Base-by-base conservation (phyloP, 768 basidiomycete genomes). In the Coprinopsis strossmayeri region DNA sequence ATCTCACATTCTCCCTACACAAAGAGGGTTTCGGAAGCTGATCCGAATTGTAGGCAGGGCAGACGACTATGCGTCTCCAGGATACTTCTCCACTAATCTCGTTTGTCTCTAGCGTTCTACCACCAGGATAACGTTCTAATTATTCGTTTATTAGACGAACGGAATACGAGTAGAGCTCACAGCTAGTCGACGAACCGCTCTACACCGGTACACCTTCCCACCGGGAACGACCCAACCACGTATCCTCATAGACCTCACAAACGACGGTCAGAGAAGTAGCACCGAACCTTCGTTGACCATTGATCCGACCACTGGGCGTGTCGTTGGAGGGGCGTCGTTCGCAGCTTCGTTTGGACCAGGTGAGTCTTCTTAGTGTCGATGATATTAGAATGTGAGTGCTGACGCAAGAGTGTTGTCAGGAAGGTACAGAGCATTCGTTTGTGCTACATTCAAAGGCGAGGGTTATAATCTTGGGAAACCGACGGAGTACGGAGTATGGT, bases 81-180 rank as follows among this genome's bases (percentile, higher is more conserved):
- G 82, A 42, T 84, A 82, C 58, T 84, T 84, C 57, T 71, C 80
- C 0, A 74, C 77, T 1, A 81, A 81, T 54, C 63, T 83, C 25
- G 79, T 78, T 49, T 13, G 67, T 58, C 27, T 11, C 11, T 25
- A 4, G 11, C 37, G 34, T 21, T 43, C 7, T 28, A 1, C 15
- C 17, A 18, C 27, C 13, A 42, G 37, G 37, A 49, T 10, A 26
- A 13, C n/a, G 13, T 5, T 26, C 17, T 27, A 15, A 32, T 32
- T 32, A 7, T 32, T 32, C 30, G 30, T 15, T 32, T 32, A 7
- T 13, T 46, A 81, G 77, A 76, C 78, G 1, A 81, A 73, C 21
- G 69, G 66, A 9, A 73, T 82, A 21, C 76, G 73, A 7, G 80
- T 79, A 5, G 79, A 82, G 49, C 65, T 83, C 0, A 81, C 81